Base-by-base conservation (phyloP, 208 protist species). In the Leishmania gerbilli region DNA sequence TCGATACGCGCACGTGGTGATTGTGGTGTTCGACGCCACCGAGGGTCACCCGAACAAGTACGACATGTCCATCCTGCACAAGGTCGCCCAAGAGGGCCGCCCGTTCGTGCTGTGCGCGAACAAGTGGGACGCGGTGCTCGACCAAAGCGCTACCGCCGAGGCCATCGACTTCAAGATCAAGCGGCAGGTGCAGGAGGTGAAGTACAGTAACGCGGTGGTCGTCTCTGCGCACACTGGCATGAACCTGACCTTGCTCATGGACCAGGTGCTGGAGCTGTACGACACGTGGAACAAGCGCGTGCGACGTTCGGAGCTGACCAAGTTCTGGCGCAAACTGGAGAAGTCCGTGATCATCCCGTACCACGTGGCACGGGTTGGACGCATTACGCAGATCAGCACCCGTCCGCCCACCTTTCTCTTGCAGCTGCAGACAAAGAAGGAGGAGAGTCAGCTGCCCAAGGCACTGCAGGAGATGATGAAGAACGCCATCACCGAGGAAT, bases 121-220 rank as follows among this genome's bases (percentile, higher is more conserved):
- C 79, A 98, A 98, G 82, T 98, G 96, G 95, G 96, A 98, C 84
- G 89, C 93, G 1, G 95, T 98, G 45, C 85, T 96, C 58, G 92
- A 98, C 79, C 93, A 94, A 71, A 92, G 87, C 68, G 93, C 93
- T 19, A 97, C 95, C 17, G 96, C 96, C 21, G 92, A 98, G 84
- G 92, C 93, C 6, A 98, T 98, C 83, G 96, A 98, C 87, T 96
- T 97, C 77, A 97, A 98, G 81, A 97, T 98, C 64, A 97, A 97
- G 83, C 89, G 93, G 7, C 95, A 98, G 65, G 90, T 98, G 27
- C 91, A 89, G 47, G 95, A 98, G 86, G 89, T 97, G 42, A 97
- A 97, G 88, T 97, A 97, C 81, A 92, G 88, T 81, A 97, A 94
- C 76, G 94, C 94, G 13, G 95, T 98, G 8, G 95, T 96, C 4